Evolutionary conservation across 2,329 filamentous ascomycete species (phyloP).

Genomic region (Penicillium sp.): DNA sequence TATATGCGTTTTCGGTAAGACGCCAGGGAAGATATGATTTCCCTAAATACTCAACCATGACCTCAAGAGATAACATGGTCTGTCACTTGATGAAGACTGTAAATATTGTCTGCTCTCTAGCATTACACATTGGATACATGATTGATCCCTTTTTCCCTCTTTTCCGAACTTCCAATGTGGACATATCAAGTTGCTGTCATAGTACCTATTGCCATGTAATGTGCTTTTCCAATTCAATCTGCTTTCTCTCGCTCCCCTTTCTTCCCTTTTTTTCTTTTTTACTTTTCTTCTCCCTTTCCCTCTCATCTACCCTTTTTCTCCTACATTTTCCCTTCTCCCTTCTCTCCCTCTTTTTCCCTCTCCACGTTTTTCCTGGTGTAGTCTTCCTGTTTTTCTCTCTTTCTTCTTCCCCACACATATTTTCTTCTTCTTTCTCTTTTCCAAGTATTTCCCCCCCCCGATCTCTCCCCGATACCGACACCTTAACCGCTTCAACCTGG

Average conservation of each 20-base stretch:
- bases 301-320: conserved; percentile 8
- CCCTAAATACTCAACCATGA: not conserved
- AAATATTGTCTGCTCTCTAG: too few relatives aligned
- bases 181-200: conserved; percentile 4
- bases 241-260: conserved; percentile 26
- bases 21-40: not conserved
- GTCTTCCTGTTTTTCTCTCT: conserved; percentile 15
- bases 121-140: not conserved
- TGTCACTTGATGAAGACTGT: too few relatives aligned
- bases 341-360: conserved; percentile 12
- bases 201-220: conserved; percentile 3
- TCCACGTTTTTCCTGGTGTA: not conserved
- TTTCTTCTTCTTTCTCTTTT: conserved; percentile 11
- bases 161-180: too few relatives aligned
- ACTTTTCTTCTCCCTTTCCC: conserved; percentile 12
- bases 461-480: conserved; percentile 6
- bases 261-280: conserved; percentile 18
- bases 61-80: not conserved
- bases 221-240: conserved; percentile 16
- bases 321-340: conserved; percentile 14
- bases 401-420: conserved; percentile 4
- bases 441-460: conserved; percentile 7
- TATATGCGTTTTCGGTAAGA: too few relatives aligned
- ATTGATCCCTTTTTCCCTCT: not conserved
- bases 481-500: conserved; percentile 7